phyloP scores from a whole-genome alignment of 805 yeast species.

The Wickerhamomyces pijperi region DNA sequence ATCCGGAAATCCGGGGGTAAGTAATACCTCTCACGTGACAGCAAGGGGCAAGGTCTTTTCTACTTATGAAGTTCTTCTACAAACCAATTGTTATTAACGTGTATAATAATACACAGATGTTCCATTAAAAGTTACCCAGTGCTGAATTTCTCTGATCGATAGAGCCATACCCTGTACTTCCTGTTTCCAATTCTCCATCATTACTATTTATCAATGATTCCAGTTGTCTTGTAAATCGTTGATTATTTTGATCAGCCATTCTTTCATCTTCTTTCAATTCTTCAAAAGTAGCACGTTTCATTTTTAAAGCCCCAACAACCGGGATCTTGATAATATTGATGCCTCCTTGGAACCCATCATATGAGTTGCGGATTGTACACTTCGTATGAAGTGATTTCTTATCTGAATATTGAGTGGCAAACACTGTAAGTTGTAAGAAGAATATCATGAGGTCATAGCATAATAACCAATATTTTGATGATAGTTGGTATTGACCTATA shows the following conservation, averaged over 20 bases:
- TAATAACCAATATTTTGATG: constrained; percentile 8
- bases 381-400: constrained; percentile 11
- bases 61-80: no score
- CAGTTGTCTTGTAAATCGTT: neutral
- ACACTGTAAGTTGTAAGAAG: constrained; percentile 9
- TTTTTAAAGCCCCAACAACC: constrained; percentile 6
- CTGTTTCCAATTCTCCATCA: neutral
- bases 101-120: no score
- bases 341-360: constrained; percentile 16
- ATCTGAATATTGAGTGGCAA: constrained; percentile 6
- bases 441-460: constrained; percentile 9
- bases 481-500: constrained; percentile 15
- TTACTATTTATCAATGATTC: neutral
- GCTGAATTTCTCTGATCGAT: neutral
- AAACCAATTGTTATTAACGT: no score
- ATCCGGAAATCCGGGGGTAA: no score
- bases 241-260: constrained; percentile 1
- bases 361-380: constrained; percentile 12
- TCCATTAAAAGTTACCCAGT: no score
- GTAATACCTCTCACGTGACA: no score
- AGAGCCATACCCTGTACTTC: neutral
- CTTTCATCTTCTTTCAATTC: constrained; percentile 10
- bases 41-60: no score
- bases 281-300: constrained; percentile 6
- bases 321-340: constrained; percentile 9